These are phyloP conservation scores for Cunninghamia lanceolata DNA, from an alignment of 75 land plant genomes.

Conservation along the genomic window DNA sequence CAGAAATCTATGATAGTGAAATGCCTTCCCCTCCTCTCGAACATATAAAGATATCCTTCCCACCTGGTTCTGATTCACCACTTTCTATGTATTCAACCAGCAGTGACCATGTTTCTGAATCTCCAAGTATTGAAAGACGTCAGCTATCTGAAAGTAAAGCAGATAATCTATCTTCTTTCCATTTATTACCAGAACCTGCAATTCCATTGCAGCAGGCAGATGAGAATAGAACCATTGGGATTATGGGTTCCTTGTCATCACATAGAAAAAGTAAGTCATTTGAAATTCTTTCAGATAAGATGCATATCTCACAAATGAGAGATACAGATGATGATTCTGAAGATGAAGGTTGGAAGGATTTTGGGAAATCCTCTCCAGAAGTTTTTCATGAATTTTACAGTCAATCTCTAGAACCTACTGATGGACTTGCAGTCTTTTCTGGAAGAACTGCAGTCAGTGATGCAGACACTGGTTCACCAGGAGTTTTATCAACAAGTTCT, in stretches of 20 bases:
- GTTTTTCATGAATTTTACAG: constrained; percentile 37
- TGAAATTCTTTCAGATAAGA: background rate
- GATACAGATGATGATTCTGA: constrained; percentile 38
- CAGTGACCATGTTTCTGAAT: constrained; percentile 20
- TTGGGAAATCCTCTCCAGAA: constrained; percentile 44
- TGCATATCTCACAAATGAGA: background rate
- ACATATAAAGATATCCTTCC: constrained; percentile 70
- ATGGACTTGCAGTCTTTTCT: constrained; percentile 10
- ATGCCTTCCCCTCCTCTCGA: constrained; percentile 45
- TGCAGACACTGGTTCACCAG: constrained; percentile 24
- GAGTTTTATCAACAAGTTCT: constrained; percentile 33
- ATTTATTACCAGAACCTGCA: constrained; percentile 41
- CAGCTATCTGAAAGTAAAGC: constrained; percentile 17
- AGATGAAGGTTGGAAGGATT: constrained; percentile 34
- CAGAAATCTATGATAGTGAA: background rate
- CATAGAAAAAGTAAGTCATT: constrained; percentile 1
- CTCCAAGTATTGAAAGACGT: constrained; percentile 33
- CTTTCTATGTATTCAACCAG: constrained; percentile 9
- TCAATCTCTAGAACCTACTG: constrained; percentile 37
- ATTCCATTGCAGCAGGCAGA: constrained; percentile 16
- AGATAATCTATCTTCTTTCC: constrained; percentile 48
- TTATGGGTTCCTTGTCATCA: constrained; percentile 9
- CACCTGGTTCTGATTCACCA: constrained; percentile 26
- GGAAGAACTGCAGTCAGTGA: constrained; percentile 12
- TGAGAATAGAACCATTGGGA: background rate